Percentiles rank a stretch among this genome's conserved stretches.
Conservation (phyloP, 257 asterid species). For the Capsicum rhomboideum region DNA sequence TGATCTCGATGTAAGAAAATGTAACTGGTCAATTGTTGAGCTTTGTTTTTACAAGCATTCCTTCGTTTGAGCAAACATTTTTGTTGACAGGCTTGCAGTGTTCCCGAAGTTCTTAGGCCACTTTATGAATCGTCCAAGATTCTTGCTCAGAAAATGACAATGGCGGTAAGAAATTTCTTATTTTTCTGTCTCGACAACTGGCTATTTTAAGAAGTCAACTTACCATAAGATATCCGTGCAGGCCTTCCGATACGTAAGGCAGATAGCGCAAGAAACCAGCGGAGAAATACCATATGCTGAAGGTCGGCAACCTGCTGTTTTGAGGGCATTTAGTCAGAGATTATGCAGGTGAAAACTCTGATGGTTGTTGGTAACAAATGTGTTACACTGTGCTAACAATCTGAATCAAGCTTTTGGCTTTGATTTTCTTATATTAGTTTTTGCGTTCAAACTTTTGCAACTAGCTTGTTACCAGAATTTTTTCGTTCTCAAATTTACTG, state of each 20-base stretch:
- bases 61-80: neutral
- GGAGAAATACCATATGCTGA: slow-evolving; percentile 79
- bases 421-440: neutral
- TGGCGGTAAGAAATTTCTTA: slow-evolving; percentile 58
- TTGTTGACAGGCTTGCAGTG: slow-evolving; percentile 52
- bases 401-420: neutral
- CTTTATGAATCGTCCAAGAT: slow-evolving; percentile 92
- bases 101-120: slow-evolving; percentile 94
- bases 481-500: neutral
- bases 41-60: neutral
- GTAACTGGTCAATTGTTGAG: neutral
- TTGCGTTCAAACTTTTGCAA: neutral
- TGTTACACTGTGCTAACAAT: neutral
- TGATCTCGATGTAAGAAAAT: slow-evolving; percentile 61
- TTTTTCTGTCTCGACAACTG: neutral
- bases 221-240: slow-evolving; percentile 3
- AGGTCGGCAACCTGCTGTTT: slow-evolving; percentile 85
- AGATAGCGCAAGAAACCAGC: slow-evolving; percentile 82
- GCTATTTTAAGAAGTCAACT: neutral
- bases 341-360: slow-evolving; percentile 50
- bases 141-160: slow-evolving; percentile 91
- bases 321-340: slow-evolving; percentile 80
- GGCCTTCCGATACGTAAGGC: slow-evolving; percentile 82
- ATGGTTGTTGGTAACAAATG: neutral
- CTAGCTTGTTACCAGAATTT: neutral